phyloP scores from a whole-genome alignment of 1,139 yeast genomes.

The Lodderomyces theae region DNA sequence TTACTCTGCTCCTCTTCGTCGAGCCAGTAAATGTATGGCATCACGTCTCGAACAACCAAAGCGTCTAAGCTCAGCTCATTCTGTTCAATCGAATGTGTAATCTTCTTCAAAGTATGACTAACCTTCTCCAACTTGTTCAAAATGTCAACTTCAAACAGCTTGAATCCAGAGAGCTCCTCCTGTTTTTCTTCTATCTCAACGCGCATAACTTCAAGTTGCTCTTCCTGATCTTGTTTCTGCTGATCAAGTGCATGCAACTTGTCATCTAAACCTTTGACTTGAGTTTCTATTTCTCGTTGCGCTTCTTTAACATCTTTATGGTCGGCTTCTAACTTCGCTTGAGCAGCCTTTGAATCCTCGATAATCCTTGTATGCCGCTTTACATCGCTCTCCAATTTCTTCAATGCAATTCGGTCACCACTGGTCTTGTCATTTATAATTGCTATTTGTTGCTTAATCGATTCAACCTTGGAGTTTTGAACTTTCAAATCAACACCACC shows the following conservation, averaged over 20 bases:
- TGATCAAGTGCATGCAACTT: slow-evolving; percentile 24
- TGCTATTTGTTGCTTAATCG: slow-evolving; percentile 66
- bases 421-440: slow-evolving; percentile 59
- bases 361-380: slow-evolving; percentile 51
- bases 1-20: slow-evolving; percentile 31
- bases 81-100: slow-evolving; percentile 35
- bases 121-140: slow-evolving; percentile 63
- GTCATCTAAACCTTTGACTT: slow-evolving; percentile 32
- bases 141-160: slow-evolving; percentile 69
- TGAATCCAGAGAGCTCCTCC: slow-evolving; percentile 55
- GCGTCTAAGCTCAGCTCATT: slow-evolving; percentile 37
- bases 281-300: slow-evolving; percentile 34
- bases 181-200: slow-evolving; percentile 50
- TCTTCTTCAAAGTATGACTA: slow-evolving; percentile 40
- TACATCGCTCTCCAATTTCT: slow-evolving; percentile 67
- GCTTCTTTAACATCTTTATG: slow-evolving; percentile 25
- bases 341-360: slow-evolving; percentile 40
- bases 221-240: slow-evolving; percentile 33
- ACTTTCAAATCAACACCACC: slow-evolving; percentile 86
- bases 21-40: slow-evolving; percentile 51
- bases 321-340: slow-evolving; percentile 29
- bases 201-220: slow-evolving; percentile 37
- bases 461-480: slow-evolving; percentile 81
- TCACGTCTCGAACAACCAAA: slow-evolving; percentile 52
- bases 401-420: slow-evolving; percentile 55